These are phyloP conservation scores for Apiospora malaysiana DNA, from an alignment of 2,329 filamentous ascomycete genomes.

Conservation along the genomic window DNA sequence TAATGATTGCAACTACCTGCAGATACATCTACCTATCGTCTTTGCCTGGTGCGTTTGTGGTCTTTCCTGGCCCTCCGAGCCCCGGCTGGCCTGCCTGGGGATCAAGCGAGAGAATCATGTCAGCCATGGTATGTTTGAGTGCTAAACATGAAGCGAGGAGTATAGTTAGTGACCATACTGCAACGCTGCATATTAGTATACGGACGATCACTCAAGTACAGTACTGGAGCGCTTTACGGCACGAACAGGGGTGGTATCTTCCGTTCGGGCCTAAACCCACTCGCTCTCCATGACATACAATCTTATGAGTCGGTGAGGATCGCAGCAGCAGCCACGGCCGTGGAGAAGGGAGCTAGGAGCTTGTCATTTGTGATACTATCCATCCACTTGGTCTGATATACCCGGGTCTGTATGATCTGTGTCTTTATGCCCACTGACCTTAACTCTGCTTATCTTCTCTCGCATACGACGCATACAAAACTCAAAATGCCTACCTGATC, in stretches of 20 bases:
- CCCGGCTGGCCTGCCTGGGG: background rate
- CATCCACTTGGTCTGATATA: background rate
- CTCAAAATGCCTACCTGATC: background rate
- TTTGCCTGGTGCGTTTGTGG: too few relatives aligned
- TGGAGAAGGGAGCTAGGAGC: background rate
- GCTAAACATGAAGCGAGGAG: background rate
- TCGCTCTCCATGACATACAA: background rate
- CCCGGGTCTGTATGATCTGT: too few relatives aligned
- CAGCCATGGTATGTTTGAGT: background rate
- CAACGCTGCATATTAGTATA: background rate
- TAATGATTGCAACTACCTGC: background rate
- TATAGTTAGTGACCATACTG: background rate
- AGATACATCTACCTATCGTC: background rate
- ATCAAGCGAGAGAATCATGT: background rate
- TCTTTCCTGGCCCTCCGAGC: background rate
- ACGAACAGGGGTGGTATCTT: slow-evolving; percentile 21
- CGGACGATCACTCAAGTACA: slow-evolving; percentile 6
- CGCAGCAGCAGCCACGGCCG: background rate
- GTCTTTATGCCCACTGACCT: background rate
- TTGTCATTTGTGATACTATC: background rate
- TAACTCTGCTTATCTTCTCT: background rate
- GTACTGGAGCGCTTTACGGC: background rate
- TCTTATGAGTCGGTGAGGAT: slow-evolving; percentile 21
- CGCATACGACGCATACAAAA: background rate
- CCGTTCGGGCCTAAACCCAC: slow-evolving; percentile 21